phyloP scores from a whole-genome alignment of 2,329 filamentous ascomycete genomes.

The Penicillium brasilianum region DNA sequence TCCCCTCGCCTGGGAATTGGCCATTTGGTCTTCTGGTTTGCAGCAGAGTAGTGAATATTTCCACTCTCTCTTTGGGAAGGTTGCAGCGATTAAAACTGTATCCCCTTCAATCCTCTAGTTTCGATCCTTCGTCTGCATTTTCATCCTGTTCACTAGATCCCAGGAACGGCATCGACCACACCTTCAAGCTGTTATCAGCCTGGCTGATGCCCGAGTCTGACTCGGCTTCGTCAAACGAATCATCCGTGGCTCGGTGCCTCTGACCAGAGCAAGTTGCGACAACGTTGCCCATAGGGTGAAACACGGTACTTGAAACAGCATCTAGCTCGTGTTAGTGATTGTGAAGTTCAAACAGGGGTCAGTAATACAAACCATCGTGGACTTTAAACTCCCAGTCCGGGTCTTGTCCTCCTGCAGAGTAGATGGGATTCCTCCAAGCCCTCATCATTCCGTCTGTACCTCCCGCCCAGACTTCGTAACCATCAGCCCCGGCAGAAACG shows the following conservation, averaged over 20 bases:
- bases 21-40: background rate
- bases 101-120: background rate
- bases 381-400: constrained; percentile 52
- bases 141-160: background rate
- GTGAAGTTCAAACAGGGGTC: background rate
- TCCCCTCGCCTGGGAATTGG: background rate
- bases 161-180: constrained; percentile 46
- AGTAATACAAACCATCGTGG: constrained; percentile 47
- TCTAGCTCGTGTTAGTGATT: constrained; percentile 41
- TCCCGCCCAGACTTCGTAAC: constrained; percentile 64
- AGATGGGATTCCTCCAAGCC: constrained; percentile 56
- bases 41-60: background rate
- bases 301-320: constrained; percentile 50
- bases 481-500: constrained; percentile 38
- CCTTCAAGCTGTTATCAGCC: constrained; percentile 47
- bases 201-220: background rate
- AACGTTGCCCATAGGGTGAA: constrained; percentile 55
- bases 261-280: constrained; percentile 59
- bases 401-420: constrained; percentile 45
- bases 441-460: constrained; percentile 61
- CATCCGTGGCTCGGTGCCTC: constrained; percentile 32
- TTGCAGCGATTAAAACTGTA: background rate
- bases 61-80: background rate
- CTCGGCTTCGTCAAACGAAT: constrained; percentile 18
- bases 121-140: background rate